Conservation (phyloP, 805 yeast species). For the Suhomyces sp. region DNA sequence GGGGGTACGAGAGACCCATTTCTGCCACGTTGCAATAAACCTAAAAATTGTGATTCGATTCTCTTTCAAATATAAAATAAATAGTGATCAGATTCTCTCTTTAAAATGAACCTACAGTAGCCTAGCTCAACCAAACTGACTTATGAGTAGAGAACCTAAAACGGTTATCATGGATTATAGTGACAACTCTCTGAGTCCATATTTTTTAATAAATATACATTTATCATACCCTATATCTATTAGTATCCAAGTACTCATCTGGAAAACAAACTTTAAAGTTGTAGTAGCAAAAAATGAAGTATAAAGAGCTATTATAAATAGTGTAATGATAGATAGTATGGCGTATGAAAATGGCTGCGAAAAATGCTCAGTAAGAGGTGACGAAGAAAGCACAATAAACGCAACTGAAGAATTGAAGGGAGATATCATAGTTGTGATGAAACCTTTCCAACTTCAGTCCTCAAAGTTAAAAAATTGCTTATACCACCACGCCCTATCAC, state of each 20-base stretch:
- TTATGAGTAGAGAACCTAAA: neutral
- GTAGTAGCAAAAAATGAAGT: neutral
- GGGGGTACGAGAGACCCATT: neutral
- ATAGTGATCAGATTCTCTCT: neutral
- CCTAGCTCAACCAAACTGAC: neutral
- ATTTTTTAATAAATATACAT: neutral
- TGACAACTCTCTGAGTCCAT: neutral
- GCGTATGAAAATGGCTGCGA: neutral
- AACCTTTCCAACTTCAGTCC: too few species aligned
- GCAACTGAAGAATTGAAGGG: too few species aligned
- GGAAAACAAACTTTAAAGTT: neutral
- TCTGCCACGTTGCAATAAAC: neutral
- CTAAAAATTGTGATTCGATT: too few species aligned
- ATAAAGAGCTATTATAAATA: too few species aligned
- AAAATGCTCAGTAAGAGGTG: neutral
- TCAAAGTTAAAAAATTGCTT: too few species aligned
- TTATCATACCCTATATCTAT: neutral
- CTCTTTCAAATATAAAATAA: too few species aligned
- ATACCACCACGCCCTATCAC: too few species aligned
- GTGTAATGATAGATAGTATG: too few species aligned
- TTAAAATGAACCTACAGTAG: neutral
- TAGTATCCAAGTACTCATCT: neutral
- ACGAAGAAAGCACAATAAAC: too few species aligned
- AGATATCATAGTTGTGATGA: too few species aligned
- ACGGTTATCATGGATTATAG: neutral